Evolutionary conservation across 345 rosid species (phyloP).

Genomic region (Triadica sebifera): DNA sequence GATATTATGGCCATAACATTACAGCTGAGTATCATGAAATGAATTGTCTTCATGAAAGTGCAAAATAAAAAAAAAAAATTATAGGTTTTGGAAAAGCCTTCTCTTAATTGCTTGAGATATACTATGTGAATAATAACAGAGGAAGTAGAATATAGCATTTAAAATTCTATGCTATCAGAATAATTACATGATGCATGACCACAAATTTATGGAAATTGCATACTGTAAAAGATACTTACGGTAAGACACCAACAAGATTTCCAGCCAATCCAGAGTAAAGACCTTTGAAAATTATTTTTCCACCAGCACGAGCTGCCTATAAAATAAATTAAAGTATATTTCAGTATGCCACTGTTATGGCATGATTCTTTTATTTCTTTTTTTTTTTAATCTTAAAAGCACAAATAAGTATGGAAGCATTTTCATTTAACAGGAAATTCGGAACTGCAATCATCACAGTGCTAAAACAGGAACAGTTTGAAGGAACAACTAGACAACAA

Average conservation of each 20-base stretch:
- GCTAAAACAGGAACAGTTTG: neutral
- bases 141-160: neutral
- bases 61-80: neutral
- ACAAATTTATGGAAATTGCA: neutral
- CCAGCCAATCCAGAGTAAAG: conserved; percentile 96
- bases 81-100: neutral
- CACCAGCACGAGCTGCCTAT: conserved; percentile 88
- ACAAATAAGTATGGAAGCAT: neutral
- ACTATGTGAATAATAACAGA: neutral
- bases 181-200: neutral
- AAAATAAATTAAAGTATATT: neutral
- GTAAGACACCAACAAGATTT: conserved; percentile 89
- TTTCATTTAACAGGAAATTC: neutral
- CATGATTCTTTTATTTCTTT: neutral
- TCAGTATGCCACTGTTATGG: conserved; percentile 3
- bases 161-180: neutral
- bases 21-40: neutral
- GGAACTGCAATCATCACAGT: neutral
- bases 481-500: conserved; percentile 4
- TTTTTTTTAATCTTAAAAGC: neutral
- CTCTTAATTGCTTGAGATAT: neutral
- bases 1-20: neutral
- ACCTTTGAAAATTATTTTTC: conserved; percentile 71
- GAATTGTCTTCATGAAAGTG: neutral
- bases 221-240: conserved; percentile 51